Evolutionary conservation across 179 eudicot species (phyloP).

Genomic region (Beta corolliflora): DNA sequence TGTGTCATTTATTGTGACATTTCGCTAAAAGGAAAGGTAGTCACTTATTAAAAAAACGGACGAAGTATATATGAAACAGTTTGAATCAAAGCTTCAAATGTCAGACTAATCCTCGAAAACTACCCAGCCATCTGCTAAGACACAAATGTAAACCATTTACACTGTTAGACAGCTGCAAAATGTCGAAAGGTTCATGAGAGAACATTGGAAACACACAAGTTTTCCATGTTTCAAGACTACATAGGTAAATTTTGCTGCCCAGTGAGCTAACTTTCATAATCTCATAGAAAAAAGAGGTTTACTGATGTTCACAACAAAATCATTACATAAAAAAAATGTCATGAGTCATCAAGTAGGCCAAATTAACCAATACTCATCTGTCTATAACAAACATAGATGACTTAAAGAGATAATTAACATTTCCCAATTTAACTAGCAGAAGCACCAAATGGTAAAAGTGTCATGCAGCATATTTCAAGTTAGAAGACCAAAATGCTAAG

Average conservation of each 20-base stretch:
- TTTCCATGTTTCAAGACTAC: neutral
- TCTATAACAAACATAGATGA: neutral
- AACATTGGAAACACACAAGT: neutral
- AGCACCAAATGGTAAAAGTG: neutral
- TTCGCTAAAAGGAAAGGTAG: too few relatives aligned
- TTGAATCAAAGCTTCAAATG: constrained; percentile 6
- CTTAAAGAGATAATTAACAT: neutral
- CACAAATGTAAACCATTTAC: neutral
- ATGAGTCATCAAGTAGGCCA: neutral
- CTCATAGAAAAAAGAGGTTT: neutral
- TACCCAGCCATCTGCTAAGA: neutral
- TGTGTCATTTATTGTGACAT: too few relatives aligned
- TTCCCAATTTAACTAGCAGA: neutral
- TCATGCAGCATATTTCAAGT: neutral
- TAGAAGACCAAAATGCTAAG: too few relatives aligned
- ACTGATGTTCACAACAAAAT: neutral
- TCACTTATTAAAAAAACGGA: too few relatives aligned
- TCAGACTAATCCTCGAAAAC: constrained; percentile 11
- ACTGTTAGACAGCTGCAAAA: neutral
- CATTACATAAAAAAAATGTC: neutral
- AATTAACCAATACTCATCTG: neutral
- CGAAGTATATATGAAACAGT: neutral
- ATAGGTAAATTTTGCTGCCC: neutral
- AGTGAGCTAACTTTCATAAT: neutral
- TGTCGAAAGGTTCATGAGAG: too few relatives aligned